phyloP scores from a whole-genome alignment of 192 early-diverging fungal species.

The Podila verticillata region DNA sequence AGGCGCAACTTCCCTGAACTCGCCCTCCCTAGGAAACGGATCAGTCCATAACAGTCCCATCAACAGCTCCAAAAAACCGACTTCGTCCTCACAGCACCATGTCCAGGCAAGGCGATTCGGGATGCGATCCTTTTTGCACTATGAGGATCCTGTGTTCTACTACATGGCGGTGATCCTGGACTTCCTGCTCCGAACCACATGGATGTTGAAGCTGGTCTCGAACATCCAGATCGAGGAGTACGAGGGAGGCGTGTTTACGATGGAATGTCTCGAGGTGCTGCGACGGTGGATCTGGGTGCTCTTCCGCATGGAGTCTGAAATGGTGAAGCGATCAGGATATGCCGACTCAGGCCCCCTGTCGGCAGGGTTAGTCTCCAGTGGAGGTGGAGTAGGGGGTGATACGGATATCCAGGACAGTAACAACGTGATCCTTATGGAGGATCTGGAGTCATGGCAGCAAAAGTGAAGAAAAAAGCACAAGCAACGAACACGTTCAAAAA shows the following conservation, averaged over 20 bases:
- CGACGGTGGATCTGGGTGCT: slow-evolving; percentile 96
- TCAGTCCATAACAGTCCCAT: neutral
- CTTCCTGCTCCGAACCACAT: slow-evolving; percentile 84
- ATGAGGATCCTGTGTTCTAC: slow-evolving; percentile 71
- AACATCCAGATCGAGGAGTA: slow-evolving; percentile 70
- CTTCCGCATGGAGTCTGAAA: slow-evolving; percentile 88
- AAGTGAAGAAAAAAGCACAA: slow-evolving; percentile 1
- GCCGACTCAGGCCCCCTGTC: neutral
- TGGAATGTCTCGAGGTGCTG: slow-evolving; percentile 85
- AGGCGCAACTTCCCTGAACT: no score
- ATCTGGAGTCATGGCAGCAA: slow-evolving; percentile 39
- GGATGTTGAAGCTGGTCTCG: slow-evolving; percentile 80
- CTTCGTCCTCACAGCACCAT: neutral
- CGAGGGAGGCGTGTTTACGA: slow-evolving; percentile 75
- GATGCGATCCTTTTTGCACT: slow-evolving; percentile 74
- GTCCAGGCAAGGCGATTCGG: slow-evolving; percentile 41
- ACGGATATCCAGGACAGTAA: slow-evolving; percentile 6
- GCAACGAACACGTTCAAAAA: no score
- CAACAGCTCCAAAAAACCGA: neutral
- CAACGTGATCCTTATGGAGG: slow-evolving; percentile 27
- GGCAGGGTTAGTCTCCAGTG: neutral
- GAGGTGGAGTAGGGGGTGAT: neutral
- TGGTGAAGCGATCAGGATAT: slow-evolving; percentile 60
- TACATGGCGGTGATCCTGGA: slow-evolving; percentile 83
- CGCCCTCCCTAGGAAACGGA: neutral